Percentiles rank a stretch among this genome's conserved stretches.
These are phyloP conservation scores for Thinopyrum elongatum DNA, from an alignment of 176 grass and related monocot species.

Conservation along the genomic window DNA sequence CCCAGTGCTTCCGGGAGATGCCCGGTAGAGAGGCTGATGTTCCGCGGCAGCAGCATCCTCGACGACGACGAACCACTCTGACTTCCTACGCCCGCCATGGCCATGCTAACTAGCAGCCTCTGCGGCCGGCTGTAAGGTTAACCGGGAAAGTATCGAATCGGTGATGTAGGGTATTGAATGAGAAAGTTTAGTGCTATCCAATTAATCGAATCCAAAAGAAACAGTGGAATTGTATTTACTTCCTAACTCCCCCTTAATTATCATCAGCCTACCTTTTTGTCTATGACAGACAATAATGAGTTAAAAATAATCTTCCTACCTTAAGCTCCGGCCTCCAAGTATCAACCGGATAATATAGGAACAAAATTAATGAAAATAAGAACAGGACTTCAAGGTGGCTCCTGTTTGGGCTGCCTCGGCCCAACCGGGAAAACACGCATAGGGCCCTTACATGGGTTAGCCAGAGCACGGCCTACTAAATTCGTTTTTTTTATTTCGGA, in stretches of 20 bases:
- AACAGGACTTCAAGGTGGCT: no score
- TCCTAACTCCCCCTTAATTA: not conserved
- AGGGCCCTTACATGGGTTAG: no score
- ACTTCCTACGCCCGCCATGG: not conserved
- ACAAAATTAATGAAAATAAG: no score
- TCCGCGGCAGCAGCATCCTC: not conserved
- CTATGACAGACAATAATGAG: not conserved
- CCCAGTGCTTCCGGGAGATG: not conserved
- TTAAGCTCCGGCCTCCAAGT: not conserved
- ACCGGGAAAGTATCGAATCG: not conserved
- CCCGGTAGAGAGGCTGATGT: not conserved
- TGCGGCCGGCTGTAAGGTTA: not conserved
- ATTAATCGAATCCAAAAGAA: not conserved
- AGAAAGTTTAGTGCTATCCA: not conserved
- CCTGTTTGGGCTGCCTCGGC: no score
- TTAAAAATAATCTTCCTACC: not conserved
- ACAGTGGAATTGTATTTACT: not conserved
- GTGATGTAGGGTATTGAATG: not conserved
- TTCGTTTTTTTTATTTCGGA: no score
- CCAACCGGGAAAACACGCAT: no score
- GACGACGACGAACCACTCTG: not conserved
- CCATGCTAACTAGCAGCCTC: not conserved
- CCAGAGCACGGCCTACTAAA: no score
- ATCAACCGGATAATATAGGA: no score
- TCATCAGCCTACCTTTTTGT: not conserved